Conservation (phyloP, 164 flowering plant genomes). For the Aristolochia californica region DNA sequence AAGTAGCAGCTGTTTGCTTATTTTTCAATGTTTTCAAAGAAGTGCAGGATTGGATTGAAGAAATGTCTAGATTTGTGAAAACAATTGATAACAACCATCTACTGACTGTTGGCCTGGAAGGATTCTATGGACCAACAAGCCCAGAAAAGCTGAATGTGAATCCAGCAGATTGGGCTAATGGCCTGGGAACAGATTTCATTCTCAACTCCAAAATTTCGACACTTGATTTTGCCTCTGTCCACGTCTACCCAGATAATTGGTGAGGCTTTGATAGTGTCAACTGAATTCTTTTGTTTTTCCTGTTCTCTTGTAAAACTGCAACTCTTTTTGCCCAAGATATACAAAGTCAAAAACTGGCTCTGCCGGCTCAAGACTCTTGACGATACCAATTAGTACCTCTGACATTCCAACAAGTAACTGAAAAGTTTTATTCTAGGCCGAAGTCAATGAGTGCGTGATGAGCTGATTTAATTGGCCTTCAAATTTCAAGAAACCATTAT, state of each 20-base stretch:
- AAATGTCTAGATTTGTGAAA: constrained; percentile 75
- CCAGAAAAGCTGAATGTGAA: constrained; percentile 50
- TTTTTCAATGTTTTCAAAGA: constrained; percentile 3
- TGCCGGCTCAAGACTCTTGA: too few relatives aligned
- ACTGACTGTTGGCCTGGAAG: constrained; percentile 76
- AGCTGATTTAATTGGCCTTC: too few relatives aligned
- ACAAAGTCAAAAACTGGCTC: too few relatives aligned
- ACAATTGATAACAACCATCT: constrained; percentile 77
- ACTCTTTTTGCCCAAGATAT: too few relatives aligned
- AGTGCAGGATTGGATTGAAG: constrained; percentile 87
- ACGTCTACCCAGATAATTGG: constrained; percentile 88
- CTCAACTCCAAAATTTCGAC: constrained; percentile 47
- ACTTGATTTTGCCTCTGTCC: constrained; percentile 84
- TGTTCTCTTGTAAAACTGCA: too few relatives aligned
- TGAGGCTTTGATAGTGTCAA: constrained; percentile 18
- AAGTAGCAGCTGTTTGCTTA: not conserved
- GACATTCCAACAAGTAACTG: too few relatives aligned
- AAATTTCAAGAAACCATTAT: not conserved
- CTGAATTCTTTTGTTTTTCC: too few relatives aligned
- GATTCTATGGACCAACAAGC: constrained; percentile 72
- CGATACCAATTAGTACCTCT: too few relatives aligned
- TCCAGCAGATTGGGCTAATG: constrained; percentile 68
- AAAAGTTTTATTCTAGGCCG: too few relatives aligned
- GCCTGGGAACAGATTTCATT: constrained; percentile 72
- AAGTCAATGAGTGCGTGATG: too few relatives aligned